Evolutionary conservation across 2,329 filamentous ascomycete species (phyloP).

Genomic region (Macrophomina pseudophaseolina): DNA sequence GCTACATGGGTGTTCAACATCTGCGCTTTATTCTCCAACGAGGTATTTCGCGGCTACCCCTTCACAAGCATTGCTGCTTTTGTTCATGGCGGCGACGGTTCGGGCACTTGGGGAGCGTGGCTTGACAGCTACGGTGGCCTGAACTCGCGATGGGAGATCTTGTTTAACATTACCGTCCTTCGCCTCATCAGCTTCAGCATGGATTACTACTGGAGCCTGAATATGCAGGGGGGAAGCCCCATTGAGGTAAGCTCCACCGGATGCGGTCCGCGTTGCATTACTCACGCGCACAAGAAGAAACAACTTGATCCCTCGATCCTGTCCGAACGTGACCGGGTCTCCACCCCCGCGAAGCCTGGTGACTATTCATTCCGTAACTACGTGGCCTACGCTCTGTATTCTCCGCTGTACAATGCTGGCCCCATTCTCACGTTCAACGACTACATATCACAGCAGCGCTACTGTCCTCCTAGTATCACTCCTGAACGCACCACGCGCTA

Average conservation of each 20-base stretch:
- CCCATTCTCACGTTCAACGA: constrained; percentile 98
- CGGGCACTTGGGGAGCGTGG: constrained; percentile 67
- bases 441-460: constrained; percentile 85
- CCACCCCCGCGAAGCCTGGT: constrained; percentile 69
- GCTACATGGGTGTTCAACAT: constrained; percentile 93
- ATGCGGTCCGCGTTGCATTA: constrained; percentile 27
- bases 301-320: constrained; percentile 86
- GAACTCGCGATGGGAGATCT: constrained; percentile 91
- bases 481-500: constrained; percentile 76
- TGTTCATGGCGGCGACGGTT: constrained; percentile 45
- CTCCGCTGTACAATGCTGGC: constrained; percentile 88
- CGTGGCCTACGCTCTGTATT: constrained; percentile 86
- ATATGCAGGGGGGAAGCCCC: constrained; percentile 66
- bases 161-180: constrained; percentile 95
- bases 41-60: constrained; percentile 78
- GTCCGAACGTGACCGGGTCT: constrained; percentile 85
- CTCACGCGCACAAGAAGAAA: constrained; percentile 91
- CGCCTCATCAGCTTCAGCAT: constrained; percentile 95
- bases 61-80: constrained; percentile 62
- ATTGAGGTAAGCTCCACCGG: constrained; percentile 72
- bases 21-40: constrained; percentile 84
- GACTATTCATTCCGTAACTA: constrained; percentile 88
- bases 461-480: constrained; percentile 74
- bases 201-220: constrained; percentile 92
- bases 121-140: constrained; percentile 82